Conservation (phyloP, 768 basidiomycete genomes). For the Artomyces pyxidatus region DNA sequence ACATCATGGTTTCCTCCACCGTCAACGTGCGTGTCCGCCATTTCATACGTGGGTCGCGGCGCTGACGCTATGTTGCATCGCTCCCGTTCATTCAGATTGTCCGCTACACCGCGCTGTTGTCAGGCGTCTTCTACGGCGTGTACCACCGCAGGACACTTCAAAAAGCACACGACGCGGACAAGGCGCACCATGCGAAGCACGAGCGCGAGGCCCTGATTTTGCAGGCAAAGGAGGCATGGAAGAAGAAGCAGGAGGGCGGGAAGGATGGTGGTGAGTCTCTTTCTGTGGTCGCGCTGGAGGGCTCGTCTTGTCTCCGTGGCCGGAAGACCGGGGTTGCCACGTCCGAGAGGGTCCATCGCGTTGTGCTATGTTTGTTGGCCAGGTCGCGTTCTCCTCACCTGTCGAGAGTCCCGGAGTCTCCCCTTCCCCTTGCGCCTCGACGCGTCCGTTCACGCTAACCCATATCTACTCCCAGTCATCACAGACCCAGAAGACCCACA, state of each 20-base stretch:
- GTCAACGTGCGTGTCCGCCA: conserved; percentile 9
- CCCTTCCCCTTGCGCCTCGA: background rate
- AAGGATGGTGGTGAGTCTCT: conserved; percentile 49
- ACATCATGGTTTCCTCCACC: conserved; percentile 10
- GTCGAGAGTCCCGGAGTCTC: background rate
- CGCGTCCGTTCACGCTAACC: background rate
- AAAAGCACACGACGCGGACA: conserved; percentile 67
- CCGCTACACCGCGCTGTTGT: conserved; percentile 84
- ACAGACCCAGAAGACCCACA: conserved; percentile 92
- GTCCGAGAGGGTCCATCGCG: background rate
- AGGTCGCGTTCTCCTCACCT: background rate
- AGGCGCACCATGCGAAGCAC: conserved; percentile 65
- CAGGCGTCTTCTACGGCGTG: conserved; percentile 87
- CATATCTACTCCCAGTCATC: conserved; percentile 48
- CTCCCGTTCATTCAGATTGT: conserved; percentile 46
- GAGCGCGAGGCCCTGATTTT: conserved; percentile 69
- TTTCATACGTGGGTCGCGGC: background rate
- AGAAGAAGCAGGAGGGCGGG: conserved; percentile 56
- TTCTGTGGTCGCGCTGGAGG: background rate
- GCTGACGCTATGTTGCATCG: background rate
- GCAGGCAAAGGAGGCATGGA: conserved; percentile 88
- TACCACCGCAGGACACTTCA: conserved; percentile 88
- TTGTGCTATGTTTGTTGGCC: background rate
- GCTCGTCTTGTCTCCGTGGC: too few species aligned
- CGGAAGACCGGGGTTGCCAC: too few species aligned